Conservation (phyloP, 2,329 filamentous ascomycete genomes). For the Penicillium sp. region DNA sequence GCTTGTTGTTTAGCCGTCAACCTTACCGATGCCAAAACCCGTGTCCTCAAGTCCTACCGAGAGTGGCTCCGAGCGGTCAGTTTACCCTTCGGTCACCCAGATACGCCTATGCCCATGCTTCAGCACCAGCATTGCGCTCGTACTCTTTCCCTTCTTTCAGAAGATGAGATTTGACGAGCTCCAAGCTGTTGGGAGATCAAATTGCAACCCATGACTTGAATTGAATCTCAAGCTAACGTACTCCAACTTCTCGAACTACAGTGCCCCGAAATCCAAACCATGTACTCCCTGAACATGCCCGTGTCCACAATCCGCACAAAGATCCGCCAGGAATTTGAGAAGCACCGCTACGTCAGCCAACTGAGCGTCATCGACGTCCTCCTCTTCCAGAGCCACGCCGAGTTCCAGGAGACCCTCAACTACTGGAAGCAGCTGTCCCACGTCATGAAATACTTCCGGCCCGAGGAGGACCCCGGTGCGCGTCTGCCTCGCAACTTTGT, state of each 20-base stretch:
- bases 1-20: conserved; percentile 66
- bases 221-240: conserved; percentile 11
- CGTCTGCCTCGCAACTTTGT: conserved; percentile 89
- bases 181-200: not conserved
- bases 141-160: not conserved
- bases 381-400: conserved; percentile 84
- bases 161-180: not conserved
- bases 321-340: conserved; percentile 95
- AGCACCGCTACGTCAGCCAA: conserved; percentile 90
- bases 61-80: conserved; percentile 96
- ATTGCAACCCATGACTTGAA: not conserved
- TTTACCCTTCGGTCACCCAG: conserved; percentile 33
- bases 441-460: conserved; percentile 94
- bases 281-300: conserved; percentile 92
- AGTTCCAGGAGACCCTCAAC: conserved; percentile 99
- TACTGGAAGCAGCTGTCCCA: conserved; percentile 98
- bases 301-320: conserved; percentile 87
- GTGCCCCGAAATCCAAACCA: conserved; percentile 94
- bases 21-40: conserved; percentile 83
- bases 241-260: conserved; percentile 43
- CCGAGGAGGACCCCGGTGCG: conserved; percentile 75
- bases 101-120: conserved; percentile 7
- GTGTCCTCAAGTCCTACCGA: conserved; percentile 87
- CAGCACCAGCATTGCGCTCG: conserved; percentile 3
- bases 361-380: conserved; percentile 85